These are phyloP conservation scores for fission yeast (Schizosaccharomyces pombe) DNA, from an alignment of 805 yeast genomes.

Conservation along the genomic window DNA sequence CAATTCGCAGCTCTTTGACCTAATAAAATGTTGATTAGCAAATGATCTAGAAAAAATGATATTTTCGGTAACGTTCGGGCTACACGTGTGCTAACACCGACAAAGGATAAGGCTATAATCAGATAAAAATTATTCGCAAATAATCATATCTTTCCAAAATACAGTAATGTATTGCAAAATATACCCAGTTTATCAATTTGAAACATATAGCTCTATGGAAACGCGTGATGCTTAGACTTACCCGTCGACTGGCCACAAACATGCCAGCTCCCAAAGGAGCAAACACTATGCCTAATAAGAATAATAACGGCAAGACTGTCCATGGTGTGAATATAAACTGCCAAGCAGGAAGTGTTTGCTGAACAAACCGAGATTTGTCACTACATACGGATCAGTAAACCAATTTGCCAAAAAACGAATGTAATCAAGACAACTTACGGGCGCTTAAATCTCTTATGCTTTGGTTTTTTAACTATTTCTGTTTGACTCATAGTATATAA, in stretches of 20 bases:
- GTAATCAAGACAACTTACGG: background rate
- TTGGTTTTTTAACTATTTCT: background rate
- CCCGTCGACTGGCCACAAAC: constrained; percentile 30
- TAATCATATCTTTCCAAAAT: background rate
- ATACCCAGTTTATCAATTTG: too few species aligned
- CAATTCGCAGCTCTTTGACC: constrained; percentile 50
- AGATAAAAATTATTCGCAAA: too few species aligned
- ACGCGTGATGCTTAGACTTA: too few species aligned
- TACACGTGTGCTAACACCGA: too few species aligned
- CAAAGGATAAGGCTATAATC: too few species aligned
- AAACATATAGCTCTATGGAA: too few species aligned
- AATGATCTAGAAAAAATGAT: background rate
- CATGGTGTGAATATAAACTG: constrained; percentile 85
- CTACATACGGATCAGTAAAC: too few species aligned
- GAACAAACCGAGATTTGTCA: constrained; percentile 17
- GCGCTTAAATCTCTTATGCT: background rate
- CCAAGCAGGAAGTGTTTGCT: constrained; percentile 44
- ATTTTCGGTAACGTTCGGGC: too few species aligned
- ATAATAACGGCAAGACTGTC: constrained; percentile 69
- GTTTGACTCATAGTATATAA: background rate
- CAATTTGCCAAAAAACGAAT: background rate
- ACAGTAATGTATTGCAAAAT: background rate
- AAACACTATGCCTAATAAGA: constrained; percentile 51
- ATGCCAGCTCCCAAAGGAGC: constrained; percentile 81
- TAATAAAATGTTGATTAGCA: constrained; percentile 12